Percentiles rank a stretch among this genome's conserved stretches.
Conservation (phyloP, 2,329 filamentous ascomycete species). For the Clonostachys chloroleuca region DNA sequence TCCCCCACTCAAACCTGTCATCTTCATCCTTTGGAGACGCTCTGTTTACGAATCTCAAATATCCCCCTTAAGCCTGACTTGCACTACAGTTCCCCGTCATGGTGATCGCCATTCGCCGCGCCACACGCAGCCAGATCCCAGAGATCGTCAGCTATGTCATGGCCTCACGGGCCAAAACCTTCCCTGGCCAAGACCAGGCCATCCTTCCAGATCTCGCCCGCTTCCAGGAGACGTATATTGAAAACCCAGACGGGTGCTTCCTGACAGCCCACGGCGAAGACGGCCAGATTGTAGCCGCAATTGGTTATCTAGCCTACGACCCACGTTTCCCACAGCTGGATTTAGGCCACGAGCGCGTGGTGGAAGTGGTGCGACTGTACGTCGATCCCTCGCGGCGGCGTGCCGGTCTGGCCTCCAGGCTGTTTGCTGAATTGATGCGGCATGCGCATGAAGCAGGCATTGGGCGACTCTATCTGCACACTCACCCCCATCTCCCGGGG, state of each 20-base stretch:
- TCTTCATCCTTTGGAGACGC: too few species aligned
- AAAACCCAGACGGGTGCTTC: conserved; percentile 11
- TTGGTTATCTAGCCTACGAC: conserved; percentile 16
- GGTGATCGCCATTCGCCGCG: too few species aligned
- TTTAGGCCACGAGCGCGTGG: conserved; percentile 7
- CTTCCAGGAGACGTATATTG: conserved; percentile 12
- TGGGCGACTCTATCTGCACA: conserved; percentile 16
- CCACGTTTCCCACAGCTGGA: conserved; percentile 12
- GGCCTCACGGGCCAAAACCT: too few species aligned
- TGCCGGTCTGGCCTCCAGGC: conserved; percentile 14
- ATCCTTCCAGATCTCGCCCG: neutral
- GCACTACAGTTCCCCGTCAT: too few species aligned
- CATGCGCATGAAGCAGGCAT: conserved; percentile 7
- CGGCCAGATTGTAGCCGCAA: conserved; percentile 12
- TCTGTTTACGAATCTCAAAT: too few species aligned
- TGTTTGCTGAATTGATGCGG: conserved; percentile 9
- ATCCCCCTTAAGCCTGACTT: too few species aligned
- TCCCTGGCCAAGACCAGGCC: conserved; percentile 2
- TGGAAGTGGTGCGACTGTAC: conserved; percentile 17
- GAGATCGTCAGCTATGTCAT: too few species aligned
- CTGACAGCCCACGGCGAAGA: conserved; percentile 8
- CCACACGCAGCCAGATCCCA: too few species aligned
- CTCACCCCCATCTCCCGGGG: conserved; percentile 16
- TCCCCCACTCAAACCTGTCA: too few species aligned
- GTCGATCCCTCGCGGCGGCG: conserved; percentile 16